phyloP scores from a whole-genome alignment of 306 rosid genomes.

The Cicer cuneatum region DNA sequence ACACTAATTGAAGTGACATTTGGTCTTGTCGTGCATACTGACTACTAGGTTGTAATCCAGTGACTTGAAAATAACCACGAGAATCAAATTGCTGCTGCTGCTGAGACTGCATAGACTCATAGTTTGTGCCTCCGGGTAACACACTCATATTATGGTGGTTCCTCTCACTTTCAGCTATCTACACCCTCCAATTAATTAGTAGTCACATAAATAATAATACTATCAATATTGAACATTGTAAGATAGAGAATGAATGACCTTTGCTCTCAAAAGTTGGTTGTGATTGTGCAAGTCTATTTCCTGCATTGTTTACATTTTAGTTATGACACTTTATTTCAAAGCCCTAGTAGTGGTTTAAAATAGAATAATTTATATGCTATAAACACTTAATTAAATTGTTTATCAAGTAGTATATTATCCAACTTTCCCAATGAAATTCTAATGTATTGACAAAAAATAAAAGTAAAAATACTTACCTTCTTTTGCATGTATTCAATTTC shows the following conservation, averaged over 20 bases:
- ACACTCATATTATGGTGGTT: slow-evolving; percentile 59
- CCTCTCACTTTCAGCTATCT: slow-evolving; percentile 92
- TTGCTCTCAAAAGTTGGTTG: slow-evolving; percentile 87
- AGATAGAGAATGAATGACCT: slow-evolving; percentile 46
- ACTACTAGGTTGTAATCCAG: slow-evolving; percentile 75
- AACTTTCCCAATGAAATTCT: too few relatives aligned
- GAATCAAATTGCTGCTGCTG: slow-evolving; percentile 61
- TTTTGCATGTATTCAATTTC: slow-evolving; percentile 96
- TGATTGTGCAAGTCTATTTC: slow-evolving; percentile 86
- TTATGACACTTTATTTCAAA: not conserved
- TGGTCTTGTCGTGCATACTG: slow-evolving; percentile 77
- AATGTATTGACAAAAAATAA: not conserved
- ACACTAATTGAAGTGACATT: slow-evolving; percentile 82
- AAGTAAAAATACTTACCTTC: slow-evolving; percentile 50
- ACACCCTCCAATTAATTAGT: not conserved
- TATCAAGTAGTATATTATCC: too few relatives aligned
- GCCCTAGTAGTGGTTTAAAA: too few relatives aligned
- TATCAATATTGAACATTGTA: not conserved
- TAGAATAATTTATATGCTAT: too few relatives aligned
- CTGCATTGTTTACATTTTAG: slow-evolving; percentile 53
- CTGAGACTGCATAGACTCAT: slow-evolving; percentile 67
- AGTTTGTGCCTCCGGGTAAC: slow-evolving; percentile 59
- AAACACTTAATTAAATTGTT: too few relatives aligned
- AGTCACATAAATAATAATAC: not conserved
- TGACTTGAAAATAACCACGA: slow-evolving; percentile 78